Conservation (phyloP, 2,329 filamentous ascomycete species). For the Podosphaera aphanis region DNA sequence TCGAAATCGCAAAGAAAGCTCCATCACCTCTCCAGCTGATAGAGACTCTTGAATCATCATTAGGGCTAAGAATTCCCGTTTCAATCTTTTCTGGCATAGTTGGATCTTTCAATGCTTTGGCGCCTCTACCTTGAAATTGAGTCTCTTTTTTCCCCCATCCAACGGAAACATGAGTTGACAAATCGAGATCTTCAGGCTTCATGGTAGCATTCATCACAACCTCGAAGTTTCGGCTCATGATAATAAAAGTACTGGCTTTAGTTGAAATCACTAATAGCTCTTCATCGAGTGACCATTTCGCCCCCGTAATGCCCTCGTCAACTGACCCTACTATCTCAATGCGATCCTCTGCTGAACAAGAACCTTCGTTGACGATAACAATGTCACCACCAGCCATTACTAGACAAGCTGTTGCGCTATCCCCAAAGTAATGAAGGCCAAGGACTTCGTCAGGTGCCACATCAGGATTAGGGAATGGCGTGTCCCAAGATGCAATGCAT, state of each 20-base stretch:
- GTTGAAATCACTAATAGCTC: constrained; percentile 72
- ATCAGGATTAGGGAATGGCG: constrained; percentile 55
- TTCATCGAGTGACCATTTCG: constrained; percentile 85
- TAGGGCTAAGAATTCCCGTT: constrained; percentile 47
- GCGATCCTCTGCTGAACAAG: constrained; percentile 41
- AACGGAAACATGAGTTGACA: constrained; percentile 85
- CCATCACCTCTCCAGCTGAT: constrained; percentile 94
- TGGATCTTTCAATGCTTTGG: constrained; percentile 67
- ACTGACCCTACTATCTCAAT: constrained; percentile 93
- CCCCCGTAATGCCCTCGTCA: constrained; percentile 72
- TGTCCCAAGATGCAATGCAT: constrained; percentile 64
- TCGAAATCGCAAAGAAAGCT: constrained; percentile 70
- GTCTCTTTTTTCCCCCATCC: constrained; percentile 98
- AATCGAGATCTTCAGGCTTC: constrained; percentile 51
- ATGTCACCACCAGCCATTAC: constrained; percentile 83
- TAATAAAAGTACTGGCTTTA: constrained; percentile 52
- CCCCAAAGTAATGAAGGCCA: constrained; percentile 64
- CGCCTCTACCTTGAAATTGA: constrained; percentile 83
- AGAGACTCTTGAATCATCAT: constrained; percentile 46
- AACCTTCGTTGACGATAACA: constrained; percentile 55
- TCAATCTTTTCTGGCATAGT: constrained; percentile 88
- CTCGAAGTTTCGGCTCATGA: constrained; percentile 86
- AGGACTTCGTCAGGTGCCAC: constrained; percentile 53
- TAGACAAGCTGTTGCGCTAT: constrained; percentile 54
- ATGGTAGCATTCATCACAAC: constrained; percentile 54